Percentiles rank a stretch among this genome's conserved stretches.
These are phyloP conservation scores for Dryadomyces quercus-mongolicae DNA, from an alignment of 2,329 filamentous ascomycete genomes.

Conservation along the genomic window DNA sequence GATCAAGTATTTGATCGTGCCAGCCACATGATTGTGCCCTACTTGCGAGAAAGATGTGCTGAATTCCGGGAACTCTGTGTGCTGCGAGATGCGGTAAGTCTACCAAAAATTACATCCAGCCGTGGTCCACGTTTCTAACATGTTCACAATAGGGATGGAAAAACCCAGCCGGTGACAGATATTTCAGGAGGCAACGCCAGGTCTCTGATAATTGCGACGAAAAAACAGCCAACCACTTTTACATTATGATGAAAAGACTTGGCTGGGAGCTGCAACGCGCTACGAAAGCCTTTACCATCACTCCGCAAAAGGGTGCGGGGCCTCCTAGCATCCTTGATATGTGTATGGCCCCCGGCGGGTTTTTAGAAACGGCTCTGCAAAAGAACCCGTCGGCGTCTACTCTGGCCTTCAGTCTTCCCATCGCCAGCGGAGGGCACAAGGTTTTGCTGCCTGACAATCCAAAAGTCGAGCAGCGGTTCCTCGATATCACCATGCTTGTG, in stretches of 20 bases:
- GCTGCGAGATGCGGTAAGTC: not conserved
- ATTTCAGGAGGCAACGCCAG: conserved; percentile 27
- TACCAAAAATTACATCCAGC: not conserved
- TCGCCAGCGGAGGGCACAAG: conserved; percentile 25
- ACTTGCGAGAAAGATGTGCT: not conserved
- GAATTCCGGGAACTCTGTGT: not conserved
- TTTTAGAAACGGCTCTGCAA: conserved; percentile 24
- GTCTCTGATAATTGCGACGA: conserved; percentile 16
- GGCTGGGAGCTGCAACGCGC: conserved; percentile 25
- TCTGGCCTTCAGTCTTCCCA: conserved; percentile 29
- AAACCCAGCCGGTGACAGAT: conserved; percentile 26
- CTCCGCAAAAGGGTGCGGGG: too few relatives aligned
- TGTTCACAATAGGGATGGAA: conserved; percentile 26
- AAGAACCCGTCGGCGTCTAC: conserved; percentile 21
- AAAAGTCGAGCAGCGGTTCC: conserved; percentile 13
- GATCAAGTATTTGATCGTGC: not conserved
- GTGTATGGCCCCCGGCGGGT: conserved; percentile 45
- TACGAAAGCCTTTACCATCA: conserved; percentile 20
- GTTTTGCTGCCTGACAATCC: conserved; percentile 16
- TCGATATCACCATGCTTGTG: conserved; percentile 41
- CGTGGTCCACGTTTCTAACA: not conserved
- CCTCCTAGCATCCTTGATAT: conserved; percentile 33
- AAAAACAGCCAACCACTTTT: conserved; percentile 20
- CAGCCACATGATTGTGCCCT: not conserved
- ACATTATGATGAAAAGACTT: conserved; percentile 29